Evolutionary conservation across 495 filamentous ascomycete genomes (phyloP), one percentile per base, ranked within the genome.

Genomic region (Cercophora samala): DNA sequence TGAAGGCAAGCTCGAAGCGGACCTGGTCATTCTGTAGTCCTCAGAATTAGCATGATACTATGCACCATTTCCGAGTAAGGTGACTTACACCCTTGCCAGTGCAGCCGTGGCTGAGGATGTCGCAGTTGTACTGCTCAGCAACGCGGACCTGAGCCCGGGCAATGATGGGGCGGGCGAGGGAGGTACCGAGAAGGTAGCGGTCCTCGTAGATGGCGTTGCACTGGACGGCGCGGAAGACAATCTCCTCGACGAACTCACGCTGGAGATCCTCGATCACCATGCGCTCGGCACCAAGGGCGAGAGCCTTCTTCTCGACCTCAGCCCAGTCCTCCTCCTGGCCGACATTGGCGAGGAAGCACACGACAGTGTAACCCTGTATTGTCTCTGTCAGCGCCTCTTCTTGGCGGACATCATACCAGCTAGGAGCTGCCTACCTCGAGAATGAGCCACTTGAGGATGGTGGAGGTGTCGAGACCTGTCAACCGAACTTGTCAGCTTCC

Each of bases 191-290:
- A 58, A 93, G 87, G 81, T 93, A 93, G 64, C 88, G 83, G 72
- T 89, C 88, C 82, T 97, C 91, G 79, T 93, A 95, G 76, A 91
- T 87, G 72, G 91, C 92, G 72, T 95, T 94, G 85, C 90, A 93
- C 75, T 90, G 89, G 71, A 97, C 87, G 64, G 94, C 94, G 61
- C 86, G 90, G 86, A 90, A 94, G 81, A 92, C 92, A 17, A 97
- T 84, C 81, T 96, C 85, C 72, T 93, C 89, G 70, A 96, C 86
- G 70, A 97, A 93, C 77, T 93, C 89, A 69, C 79, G 80, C 72
- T 88, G 85, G 66, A 96, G 82, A 76, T 92, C 86, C 70, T 83
- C 78, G 71, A 91, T 82, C 74, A 88, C 78, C 78, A 88, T 84
- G 68, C 83, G 81, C 72, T 81, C 79, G 64, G 90, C 90, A 64